Evolutionary conservation across 768 basidiomycete genomes (phyloP).

Genomic region (Chalciporus sphaerocephalus): DNA sequence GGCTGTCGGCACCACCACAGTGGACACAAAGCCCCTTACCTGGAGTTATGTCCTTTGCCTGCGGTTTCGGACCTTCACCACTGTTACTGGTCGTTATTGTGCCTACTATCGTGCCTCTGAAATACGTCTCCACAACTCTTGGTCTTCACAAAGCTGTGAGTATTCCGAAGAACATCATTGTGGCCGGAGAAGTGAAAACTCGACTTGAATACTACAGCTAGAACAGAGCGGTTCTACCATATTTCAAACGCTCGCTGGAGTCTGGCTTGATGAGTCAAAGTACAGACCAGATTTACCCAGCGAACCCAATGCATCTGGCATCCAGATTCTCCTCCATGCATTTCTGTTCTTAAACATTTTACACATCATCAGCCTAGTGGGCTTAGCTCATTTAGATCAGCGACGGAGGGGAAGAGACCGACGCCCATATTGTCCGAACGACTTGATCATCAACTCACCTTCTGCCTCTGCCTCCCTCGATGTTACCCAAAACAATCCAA

Average conservation of each 20-base stretch:
- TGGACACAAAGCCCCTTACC: conserved; percentile 58
- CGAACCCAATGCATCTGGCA: conserved; percentile 33
- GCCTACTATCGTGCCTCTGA: conserved; percentile 62
- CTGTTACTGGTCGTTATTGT: conserved; percentile 70
- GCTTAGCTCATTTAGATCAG: conserved; percentile 46
- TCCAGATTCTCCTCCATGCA: conserved; percentile 52
- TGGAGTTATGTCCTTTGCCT: conserved; percentile 55
- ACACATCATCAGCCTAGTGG: conserved; percentile 50
- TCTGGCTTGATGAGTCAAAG: conserved; percentile 49
- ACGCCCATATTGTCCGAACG: conserved; percentile 13
- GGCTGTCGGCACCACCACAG: conserved; percentile 59
- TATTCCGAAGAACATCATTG: conserved; percentile 3
- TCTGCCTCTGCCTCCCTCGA: neutral
- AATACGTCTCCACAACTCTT: conserved; percentile 74
- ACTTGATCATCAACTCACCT: neutral
- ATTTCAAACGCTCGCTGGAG: conserved; percentile 68
- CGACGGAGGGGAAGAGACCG: conserved; percentile 31
- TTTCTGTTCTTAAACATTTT: conserved; percentile 56
- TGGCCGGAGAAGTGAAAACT: neutral
- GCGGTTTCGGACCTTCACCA: conserved; percentile 73
- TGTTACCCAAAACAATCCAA: neutral
- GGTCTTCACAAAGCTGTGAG: conserved; percentile 76
- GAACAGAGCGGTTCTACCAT: conserved; percentile 73
- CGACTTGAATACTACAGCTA: conserved; percentile 38
- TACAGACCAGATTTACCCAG: conserved; percentile 6